phyloP scores from a whole-genome alignment of 306 rosid species.

The Heteromeles arbutifolia region DNA sequence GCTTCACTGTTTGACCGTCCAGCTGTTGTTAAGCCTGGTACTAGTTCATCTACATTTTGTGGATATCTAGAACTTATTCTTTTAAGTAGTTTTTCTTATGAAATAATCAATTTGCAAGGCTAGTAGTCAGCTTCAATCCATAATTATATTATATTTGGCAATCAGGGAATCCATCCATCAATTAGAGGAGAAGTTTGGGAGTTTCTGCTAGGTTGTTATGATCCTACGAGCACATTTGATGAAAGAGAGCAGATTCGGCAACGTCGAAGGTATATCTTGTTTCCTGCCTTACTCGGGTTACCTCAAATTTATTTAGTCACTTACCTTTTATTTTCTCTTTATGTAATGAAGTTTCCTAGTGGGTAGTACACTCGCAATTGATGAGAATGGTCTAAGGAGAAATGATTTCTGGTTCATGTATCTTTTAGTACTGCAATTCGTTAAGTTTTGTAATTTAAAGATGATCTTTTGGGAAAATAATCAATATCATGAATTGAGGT shows the following conservation, averaged over 20 bases:
- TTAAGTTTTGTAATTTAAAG: neutral
- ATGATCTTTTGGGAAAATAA: slow-evolving; percentile 1
- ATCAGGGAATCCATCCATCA: slow-evolving; percentile 94
- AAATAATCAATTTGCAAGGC: neutral
- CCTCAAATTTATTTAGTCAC: neutral
- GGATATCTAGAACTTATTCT: neutral
- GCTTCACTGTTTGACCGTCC: neutral
- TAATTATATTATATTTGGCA: slow-evolving; percentile 6
- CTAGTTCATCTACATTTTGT: neutral
- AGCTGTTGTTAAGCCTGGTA: neutral
- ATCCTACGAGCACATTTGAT: slow-evolving; percentile 78
- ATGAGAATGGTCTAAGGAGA: neutral
- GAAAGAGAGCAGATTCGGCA: slow-evolving; percentile 75
- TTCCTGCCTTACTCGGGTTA: slow-evolving; percentile 4
- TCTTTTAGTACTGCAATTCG: neutral
- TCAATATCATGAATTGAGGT: neutral
- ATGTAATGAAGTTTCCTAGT: neutral
- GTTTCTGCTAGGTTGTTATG: slow-evolving; percentile 90
- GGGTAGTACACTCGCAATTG: neutral
- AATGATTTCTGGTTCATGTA: neutral
- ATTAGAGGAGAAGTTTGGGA: slow-evolving; percentile 99
- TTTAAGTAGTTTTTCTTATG: neutral
- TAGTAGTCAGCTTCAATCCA: neutral
- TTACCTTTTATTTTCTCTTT: neutral
- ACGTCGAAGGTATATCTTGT: slow-evolving; percentile 53